Conservation (phyloP, 345 rosid species). For the Bruguiera gymnorhiza region DNA sequence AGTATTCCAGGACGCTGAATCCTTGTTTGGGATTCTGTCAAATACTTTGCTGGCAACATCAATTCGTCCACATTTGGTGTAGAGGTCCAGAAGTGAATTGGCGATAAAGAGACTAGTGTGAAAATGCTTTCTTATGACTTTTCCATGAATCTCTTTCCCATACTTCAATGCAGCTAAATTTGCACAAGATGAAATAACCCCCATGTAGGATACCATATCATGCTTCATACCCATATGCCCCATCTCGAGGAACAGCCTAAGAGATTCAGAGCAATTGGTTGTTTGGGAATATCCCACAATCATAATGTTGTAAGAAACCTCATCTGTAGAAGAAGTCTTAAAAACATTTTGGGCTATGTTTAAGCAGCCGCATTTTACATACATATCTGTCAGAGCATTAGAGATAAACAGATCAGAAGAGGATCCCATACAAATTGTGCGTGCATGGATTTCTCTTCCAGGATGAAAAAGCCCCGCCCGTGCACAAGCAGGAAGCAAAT, state of each 20-base stretch:
- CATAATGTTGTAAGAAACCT: neutral
- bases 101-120: neutral
- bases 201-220: constrained; percentile 1
- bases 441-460: constrained; percentile 48
- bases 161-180: neutral
- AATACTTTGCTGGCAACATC: neutral
- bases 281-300: constrained; percentile 1
- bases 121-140: neutral
- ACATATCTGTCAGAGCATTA: constrained; percentile 1
- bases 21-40: neutral
- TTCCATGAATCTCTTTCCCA: neutral
- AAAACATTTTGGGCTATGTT: neutral
- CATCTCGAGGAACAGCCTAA: neutral
- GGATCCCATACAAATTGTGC: constrained; percentile 29
- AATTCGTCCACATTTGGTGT: neutral
- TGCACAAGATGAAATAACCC: constrained; percentile 1
- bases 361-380: neutral
- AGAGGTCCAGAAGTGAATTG: neutral
- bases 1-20: neutral
- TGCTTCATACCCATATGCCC: neutral
- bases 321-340: neutral
- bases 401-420: constrained; percentile 34
- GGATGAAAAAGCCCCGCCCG: constrained; percentile 27
- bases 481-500: constrained; percentile 46
- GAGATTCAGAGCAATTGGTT: neutral